Conservation (phyloP, 164 flowering plant genomes). For the Vitis rupestris region DNA sequence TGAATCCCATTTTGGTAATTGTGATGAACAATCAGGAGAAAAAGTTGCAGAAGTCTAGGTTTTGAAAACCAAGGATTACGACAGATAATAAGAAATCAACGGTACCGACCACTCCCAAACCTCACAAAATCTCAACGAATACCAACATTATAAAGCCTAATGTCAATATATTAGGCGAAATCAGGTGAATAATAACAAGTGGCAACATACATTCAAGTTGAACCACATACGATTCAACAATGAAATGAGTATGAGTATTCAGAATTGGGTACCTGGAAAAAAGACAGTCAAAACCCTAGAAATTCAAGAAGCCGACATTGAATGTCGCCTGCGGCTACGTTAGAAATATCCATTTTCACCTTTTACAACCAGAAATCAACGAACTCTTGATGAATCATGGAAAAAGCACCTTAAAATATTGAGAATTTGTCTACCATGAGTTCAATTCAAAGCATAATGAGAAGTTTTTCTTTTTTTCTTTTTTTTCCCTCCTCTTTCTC, state of each 20-base stretch:
- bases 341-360: conserved; percentile 7
- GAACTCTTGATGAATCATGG: neutral
- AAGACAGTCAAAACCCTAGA: conserved; percentile 20
- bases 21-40: neutral
- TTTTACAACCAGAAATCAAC: conserved; percentile 3
- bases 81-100: neutral
- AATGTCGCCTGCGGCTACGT: conserved; percentile 1
- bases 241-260: neutral
- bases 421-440: neutral
- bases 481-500: no score
- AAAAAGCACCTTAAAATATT: neutral
- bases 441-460: conserved; percentile 5
- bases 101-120: neutral
- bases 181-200: conserved; percentile 2
- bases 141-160: conserved; percentile 2
- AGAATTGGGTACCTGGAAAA: conserved; percentile 19
- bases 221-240: neutral
- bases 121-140: neutral
- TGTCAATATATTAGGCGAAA: conserved; percentile 16
- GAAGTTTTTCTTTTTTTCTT: neutral
- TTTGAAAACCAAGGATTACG: conserved; percentile 5
- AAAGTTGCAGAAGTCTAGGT: neutral
- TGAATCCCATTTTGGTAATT: neutral
- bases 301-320: conserved; percentile 14
- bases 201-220: conserved; percentile 2